Evolutionary conservation across 257 asterid species (phyloP).

Genomic region (Scutellaria barbata): DNA sequence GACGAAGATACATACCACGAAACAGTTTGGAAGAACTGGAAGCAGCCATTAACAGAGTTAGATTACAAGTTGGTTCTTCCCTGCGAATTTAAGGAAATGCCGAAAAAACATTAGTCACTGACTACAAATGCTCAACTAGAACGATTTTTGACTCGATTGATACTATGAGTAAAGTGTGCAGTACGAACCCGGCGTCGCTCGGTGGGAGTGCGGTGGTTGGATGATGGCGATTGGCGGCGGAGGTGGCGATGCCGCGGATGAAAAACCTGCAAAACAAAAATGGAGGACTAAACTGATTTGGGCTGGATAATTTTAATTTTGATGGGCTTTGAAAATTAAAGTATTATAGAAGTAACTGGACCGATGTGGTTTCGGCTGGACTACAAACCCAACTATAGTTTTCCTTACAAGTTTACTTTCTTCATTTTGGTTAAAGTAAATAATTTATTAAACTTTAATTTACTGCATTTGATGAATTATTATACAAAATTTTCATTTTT

Average conservation of each 20-base stretch:
- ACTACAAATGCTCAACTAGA: background rate
- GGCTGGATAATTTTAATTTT: background rate
- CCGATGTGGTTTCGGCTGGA: conserved; percentile 7
- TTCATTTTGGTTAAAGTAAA: too few relatives aligned
- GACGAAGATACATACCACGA: conserved; percentile 41
- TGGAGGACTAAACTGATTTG: background rate
- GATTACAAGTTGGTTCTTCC: conserved; percentile 19
- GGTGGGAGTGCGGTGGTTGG: background rate
- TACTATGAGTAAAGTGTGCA: background rate
- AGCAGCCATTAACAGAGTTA: conserved; percentile 50
- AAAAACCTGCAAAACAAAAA: conserved; percentile 18
- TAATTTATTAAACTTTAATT: too few relatives aligned
- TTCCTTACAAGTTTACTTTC: background rate
- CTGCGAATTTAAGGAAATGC: conserved; percentile 28
- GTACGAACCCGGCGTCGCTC: background rate
- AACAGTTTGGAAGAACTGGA: conserved; percentile 48
- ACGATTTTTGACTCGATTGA: background rate
- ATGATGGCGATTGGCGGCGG: conserved; percentile 29
- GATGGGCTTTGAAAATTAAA: background rate
- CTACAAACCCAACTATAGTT: background rate
- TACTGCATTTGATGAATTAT: too few relatives aligned
- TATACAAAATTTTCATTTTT: too few relatives aligned
- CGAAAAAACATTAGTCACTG: conserved; percentile 16
- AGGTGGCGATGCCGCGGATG: conserved; percentile 26
- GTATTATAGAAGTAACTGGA: background rate